Base-by-base conservation (phyloP, 2,329 filamentous ascomycete species). In the Ophiostoma himal-ulmi region DNA sequence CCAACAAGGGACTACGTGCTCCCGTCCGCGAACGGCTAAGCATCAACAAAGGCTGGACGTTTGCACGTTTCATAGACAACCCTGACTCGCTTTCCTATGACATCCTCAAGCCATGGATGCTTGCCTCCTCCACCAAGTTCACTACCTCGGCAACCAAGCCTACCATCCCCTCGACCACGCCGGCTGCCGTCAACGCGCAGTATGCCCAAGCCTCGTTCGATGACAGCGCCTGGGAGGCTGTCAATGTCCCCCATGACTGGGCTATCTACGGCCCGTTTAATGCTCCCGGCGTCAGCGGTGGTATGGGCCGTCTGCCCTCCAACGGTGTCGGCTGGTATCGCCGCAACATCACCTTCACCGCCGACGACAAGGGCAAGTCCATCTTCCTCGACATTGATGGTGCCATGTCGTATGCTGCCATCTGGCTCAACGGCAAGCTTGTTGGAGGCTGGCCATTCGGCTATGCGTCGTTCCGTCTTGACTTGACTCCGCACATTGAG, bases 241-340 rank as follows among this genome's bases (percentile, higher is more conserved):
- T 84, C 34, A 76, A 76, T 13, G 75, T 84, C 11, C 82, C 82
- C 0, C 82, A 84, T 74, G 82, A 84, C 75, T 84, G 82, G 82
- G 82, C 82, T 26, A 81, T 84, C 72, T 76, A 77, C 14, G 82
- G 82, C 0, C 81, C 82, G 3, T 84, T 84, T 70, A 78, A 78
- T 70, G 76, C 76, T 2, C 75, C 78, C 3, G 75, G 78, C 8
- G 76, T 82, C 0, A 74, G 74, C 5, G 80, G 81, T 4, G 79
- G 78, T 13, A 80, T 81, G 76, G 78, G 78, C 17, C 77, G 81
- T 2, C 74, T 86, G 64, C 84, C 84, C 1, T 78, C 81, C 41
- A 80, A 84, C 26, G 84, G 84, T 8, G 79, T 86, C 0, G 83
- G 82, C 5, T 85, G 83, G 84, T 85, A 85, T 73, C 81, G 84